A percentile compares a stretch with the other conserved stretches of the same genome.
These are phyloP conservation scores for Blastocystis sp. DNA, from an alignment of 352 stramenopile species.

Conservation along the genomic window DNA sequence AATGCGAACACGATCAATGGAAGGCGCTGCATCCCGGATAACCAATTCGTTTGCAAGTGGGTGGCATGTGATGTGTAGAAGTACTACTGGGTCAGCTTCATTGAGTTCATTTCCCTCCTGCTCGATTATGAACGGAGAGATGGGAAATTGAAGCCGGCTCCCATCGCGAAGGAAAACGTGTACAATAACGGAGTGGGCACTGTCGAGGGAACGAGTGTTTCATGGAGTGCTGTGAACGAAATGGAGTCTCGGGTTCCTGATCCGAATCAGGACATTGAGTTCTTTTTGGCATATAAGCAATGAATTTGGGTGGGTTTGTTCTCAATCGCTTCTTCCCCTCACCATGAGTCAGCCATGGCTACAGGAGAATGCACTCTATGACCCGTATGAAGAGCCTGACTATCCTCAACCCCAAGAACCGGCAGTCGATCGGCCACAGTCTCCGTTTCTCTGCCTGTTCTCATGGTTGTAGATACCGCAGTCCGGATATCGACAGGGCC, in stretches of 20 bases:
- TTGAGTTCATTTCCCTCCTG: slow-evolving; percentile 33
- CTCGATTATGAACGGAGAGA: slow-evolving; percentile 44
- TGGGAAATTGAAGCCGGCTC: slow-evolving; percentile 1
- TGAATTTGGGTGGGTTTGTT: slow-evolving; percentile 48
- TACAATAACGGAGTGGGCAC: slow-evolving; percentile 57
- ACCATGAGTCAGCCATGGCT: slow-evolving; percentile 63
- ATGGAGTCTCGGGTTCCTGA: slow-evolving; percentile 45
- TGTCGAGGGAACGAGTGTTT: slow-evolving; percentile 24
- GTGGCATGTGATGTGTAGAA: background rate
- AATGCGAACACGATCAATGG: slow-evolving; percentile 34
- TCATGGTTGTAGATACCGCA: slow-evolving; percentile 56
- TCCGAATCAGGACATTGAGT: slow-evolving; percentile 60
- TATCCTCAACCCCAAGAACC: slow-evolving; percentile 51
- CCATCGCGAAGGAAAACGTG: background rate
- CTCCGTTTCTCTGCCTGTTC: background rate
- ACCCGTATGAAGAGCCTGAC: slow-evolving; percentile 63
- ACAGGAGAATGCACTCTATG: slow-evolving; percentile 46
- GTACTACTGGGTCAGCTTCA: slow-evolving; percentile 59
- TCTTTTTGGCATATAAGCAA: slow-evolving; percentile 67
- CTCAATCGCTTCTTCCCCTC: background rate
- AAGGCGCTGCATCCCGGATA: slow-evolving; percentile 18
- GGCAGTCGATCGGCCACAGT: slow-evolving; percentile 39
- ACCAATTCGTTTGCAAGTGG: slow-evolving; percentile 10
- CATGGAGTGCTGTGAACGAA: slow-evolving; percentile 53
- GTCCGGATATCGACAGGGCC: slow-evolving; percentile 19